Evolutionary conservation across 1,284 basidiomycete species (phyloP).

Genomic region (Leucoagaricus sp.): DNA sequence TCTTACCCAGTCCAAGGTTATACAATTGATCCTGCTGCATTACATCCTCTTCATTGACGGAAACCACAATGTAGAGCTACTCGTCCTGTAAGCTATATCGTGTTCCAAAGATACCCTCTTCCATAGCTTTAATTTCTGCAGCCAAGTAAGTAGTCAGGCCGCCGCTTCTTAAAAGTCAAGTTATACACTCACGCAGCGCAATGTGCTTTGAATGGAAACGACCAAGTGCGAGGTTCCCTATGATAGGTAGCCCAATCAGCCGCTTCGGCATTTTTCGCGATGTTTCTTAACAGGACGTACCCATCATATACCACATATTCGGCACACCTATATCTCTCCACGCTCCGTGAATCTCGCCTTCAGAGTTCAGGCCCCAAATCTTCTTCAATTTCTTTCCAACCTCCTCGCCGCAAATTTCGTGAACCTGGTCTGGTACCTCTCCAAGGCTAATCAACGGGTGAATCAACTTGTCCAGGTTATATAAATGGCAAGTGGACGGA

Average conservation of each 20-base stretch:
- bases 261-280: background rate
- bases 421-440: constrained; percentile 40
- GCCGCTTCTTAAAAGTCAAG: background rate
- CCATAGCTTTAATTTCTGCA: constrained; percentile 59
- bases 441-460: constrained; percentile 34
- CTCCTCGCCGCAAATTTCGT: constrained; percentile 35
- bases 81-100: constrained; percentile 30
- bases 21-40: too few relatives aligned
- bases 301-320: constrained; percentile 60
- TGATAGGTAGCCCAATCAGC: too few relatives aligned
- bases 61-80: too few relatives aligned
- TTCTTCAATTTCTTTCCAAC: constrained; percentile 45
- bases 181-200: constrained; percentile 51
- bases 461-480: background rate
- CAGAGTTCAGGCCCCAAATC: constrained; percentile 59
- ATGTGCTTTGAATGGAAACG: constrained; percentile 60
- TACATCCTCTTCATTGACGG: too few relatives aligned
- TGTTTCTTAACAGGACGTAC: too few relatives aligned
- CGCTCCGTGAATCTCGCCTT: constrained; percentile 56
- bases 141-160: constrained; percentile 5
- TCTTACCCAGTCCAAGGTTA: too few relatives aligned
- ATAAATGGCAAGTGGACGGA: constrained; percentile 25
- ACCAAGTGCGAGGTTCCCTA: constrained; percentile 51
- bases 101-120: constrained; percentile 51
- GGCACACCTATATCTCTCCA: constrained; percentile 53